Evolutionary conservation across 805 yeast species (phyloP).

Genomic region (Kodamaea sagamina): DNA sequence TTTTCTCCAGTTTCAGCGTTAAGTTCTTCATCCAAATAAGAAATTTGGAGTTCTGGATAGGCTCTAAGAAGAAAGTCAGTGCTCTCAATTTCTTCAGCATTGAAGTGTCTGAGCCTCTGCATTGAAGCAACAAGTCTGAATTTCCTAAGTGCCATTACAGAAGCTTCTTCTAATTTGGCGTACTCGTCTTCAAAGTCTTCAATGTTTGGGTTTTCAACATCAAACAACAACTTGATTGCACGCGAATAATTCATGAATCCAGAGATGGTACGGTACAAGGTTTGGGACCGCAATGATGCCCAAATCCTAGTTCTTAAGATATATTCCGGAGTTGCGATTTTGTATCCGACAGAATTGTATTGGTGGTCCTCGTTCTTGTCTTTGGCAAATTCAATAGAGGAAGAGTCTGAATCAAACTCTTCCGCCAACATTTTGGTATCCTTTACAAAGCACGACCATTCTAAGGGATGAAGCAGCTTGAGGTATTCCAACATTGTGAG

Average conservation of each 20-base stretch:
- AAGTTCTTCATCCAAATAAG: conserved; percentile 58
- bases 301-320: conserved; percentile 49
- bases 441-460: conserved; percentile 58
- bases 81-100: conserved; percentile 57
- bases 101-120: conserved; percentile 59
- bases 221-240: conserved; percentile 46
- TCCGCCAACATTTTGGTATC: conserved; percentile 57
- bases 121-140: conserved; percentile 65
- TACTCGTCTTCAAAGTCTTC: conserved; percentile 35
- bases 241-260: conserved; percentile 51
- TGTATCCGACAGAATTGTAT: conserved; percentile 49
- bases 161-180: conserved; percentile 45
- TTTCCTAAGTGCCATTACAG: conserved; percentile 60
- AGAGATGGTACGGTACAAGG: conserved; percentile 48
- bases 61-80: conserved; percentile 61
- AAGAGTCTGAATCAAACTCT: conserved; percentile 35
- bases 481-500: conserved; percentile 57
- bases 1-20: conserved; percentile 43
- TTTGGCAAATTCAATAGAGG: conserved; percentile 17
- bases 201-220: conserved; percentile 46
- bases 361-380: conserved; percentile 44
- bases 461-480: conserved; percentile 56
- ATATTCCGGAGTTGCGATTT: conserved; percentile 50
- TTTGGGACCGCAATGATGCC: conserved; percentile 51
- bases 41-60: conserved; percentile 66